A percentile compares a stretch with the other conserved stretches of the same genome.
Conservation (phyloP, 352 stramenopile genomes). For the Phytophthora crassamura region DNA sequence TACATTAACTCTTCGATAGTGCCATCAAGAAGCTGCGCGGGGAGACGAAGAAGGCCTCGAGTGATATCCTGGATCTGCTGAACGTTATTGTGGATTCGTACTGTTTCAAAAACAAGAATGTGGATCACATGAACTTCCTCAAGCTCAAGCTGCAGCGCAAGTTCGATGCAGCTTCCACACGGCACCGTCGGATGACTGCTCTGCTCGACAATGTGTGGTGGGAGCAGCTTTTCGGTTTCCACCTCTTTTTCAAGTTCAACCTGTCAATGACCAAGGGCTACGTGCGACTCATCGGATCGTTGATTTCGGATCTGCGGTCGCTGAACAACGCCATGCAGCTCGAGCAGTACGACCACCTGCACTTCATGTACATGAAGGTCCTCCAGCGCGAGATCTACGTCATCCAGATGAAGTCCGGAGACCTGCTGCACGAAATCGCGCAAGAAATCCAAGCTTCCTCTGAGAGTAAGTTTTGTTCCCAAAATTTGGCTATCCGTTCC, state of each 20-base stretch:
- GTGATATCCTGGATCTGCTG: conserved; percentile 72
- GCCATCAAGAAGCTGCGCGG: conserved; percentile 60
- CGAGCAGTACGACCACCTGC: conserved; percentile 75
- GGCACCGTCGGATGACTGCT: conserved; percentile 61
- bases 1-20: conserved; percentile 35
- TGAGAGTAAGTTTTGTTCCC: conserved; percentile 38
- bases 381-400: conserved; percentile 85
- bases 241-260: conserved; percentile 75
- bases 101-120: conserved; percentile 89
- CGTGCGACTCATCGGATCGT: conserved; percentile 63
- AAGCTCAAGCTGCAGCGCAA: conserved; percentile 76
- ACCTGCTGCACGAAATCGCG: conserved; percentile 78
- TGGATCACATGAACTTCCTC: conserved; percentile 84
- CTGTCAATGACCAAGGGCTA: conserved; percentile 75
- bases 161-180: conserved; percentile 60
- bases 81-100: conserved; percentile 88
- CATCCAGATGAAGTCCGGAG: conserved; percentile 70
- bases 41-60: conserved; percentile 55
- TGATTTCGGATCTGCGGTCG: conserved; percentile 69
- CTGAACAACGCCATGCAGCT: conserved; percentile 85
- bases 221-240: conserved; percentile 80
- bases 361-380: conserved; percentile 80
- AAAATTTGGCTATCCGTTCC: background rate
- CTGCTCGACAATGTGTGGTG: conserved; percentile 82
- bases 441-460: conserved; percentile 58